A percentile compares a stretch with the other conserved stretches of the same genome.
Evolutionary conservation across 441 rosid species (phyloP).

Genomic region (Eugenia klotzschiana): DNA sequence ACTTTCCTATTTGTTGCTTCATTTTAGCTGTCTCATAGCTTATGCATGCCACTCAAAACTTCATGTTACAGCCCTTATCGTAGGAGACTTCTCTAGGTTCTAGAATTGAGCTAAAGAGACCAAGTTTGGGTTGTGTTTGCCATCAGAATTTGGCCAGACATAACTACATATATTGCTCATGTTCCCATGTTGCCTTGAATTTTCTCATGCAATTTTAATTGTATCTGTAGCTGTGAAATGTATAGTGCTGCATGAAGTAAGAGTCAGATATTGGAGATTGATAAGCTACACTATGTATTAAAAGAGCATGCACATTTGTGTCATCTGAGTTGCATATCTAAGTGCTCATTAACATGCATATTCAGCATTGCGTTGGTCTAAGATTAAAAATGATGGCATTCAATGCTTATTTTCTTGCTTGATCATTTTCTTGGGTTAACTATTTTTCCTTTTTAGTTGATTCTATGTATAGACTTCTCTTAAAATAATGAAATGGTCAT

Average conservation of each 20-base stretch:
- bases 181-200: neutral
- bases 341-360: neutral
- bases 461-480: neutral
- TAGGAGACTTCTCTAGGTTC: neutral
- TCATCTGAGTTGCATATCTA: neutral
- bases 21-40: neutral
- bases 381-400: neutral
- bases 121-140: neutral
- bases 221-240: neutral
- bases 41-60: neutral
- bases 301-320: neutral
- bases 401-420: neutral
- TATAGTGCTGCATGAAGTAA: neutral
- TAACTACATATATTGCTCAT: neutral
- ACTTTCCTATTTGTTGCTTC: neutral
- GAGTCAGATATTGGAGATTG: neutral
- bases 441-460: neutral
- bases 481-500: constrained; percentile 1
- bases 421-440: neutral
- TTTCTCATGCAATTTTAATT: neutral
- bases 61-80: neutral
- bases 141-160: neutral
- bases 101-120: neutral
- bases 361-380: neutral
- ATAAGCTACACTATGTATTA: neutral